phyloP scores from a whole-genome alignment of 106 monocot genomes.

The Vanilla planifolia region DNA sequence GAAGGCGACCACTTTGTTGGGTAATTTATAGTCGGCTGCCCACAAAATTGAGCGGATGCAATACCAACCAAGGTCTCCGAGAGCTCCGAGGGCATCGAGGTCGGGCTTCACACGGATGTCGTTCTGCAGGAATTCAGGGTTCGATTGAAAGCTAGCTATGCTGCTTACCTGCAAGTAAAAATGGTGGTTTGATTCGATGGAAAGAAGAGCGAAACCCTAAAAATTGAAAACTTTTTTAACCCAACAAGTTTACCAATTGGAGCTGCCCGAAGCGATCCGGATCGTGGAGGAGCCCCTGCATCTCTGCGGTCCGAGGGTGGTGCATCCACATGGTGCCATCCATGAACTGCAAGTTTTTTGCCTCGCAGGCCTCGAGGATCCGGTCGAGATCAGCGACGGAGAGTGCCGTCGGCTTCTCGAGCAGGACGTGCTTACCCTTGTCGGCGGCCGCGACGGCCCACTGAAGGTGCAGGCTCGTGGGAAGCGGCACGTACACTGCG shows the following conservation, averaged over 20 bases:
- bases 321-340: constrained; percentile 70
- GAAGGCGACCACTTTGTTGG: constrained; percentile 46
- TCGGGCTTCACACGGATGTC: constrained; percentile 85
- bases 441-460: constrained; percentile 57
- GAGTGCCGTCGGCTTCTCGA: constrained; percentile 66
- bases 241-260: constrained; percentile 20
- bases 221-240: too few species aligned
- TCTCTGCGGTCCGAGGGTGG: constrained; percentile 44
- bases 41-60: constrained; percentile 66
- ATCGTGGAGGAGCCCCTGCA: constrained; percentile 39
- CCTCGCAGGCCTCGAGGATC: constrained; percentile 46
- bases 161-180: constrained; percentile 40
- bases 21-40: constrained; percentile 54
- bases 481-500: constrained; percentile 67
- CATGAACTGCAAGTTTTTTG: constrained; percentile 46
- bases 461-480: constrained; percentile 54
- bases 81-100: constrained; percentile 69
- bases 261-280: constrained; percentile 35
- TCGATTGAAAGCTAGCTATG: constrained; percentile 26
- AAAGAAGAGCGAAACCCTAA: not conserved
- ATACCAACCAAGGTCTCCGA: constrained; percentile 84
- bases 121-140: constrained; percentile 52
- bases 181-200: not conserved
- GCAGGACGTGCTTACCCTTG: constrained; percentile 59
- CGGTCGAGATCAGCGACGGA: constrained; percentile 44